Conservation (phyloP, 78 protist genomes). For the Creolimax fragrantissima region DNA sequence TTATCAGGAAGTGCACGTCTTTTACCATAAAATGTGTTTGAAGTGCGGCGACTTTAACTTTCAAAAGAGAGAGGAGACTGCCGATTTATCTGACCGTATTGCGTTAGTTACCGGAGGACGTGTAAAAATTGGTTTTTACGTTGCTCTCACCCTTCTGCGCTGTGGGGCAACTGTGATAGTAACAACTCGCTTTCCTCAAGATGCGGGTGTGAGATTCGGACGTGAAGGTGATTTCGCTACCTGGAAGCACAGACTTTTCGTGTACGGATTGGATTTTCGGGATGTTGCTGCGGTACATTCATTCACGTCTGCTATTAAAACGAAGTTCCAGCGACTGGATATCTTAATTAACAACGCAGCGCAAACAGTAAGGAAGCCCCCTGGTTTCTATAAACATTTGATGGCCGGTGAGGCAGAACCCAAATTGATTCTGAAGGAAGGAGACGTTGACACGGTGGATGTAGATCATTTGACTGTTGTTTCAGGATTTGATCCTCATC, state of each 20-base stretch:
- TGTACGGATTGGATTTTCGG: slow-evolving; percentile 2
- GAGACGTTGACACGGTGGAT: no score
- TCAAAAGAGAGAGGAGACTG: slow-evolving; percentile 21
- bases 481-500: not conserved
- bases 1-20: slow-evolving; percentile 28
- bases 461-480: not conserved
- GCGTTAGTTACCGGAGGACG: slow-evolving; percentile 60
- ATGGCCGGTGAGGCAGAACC: not conserved
- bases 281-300: not conserved
- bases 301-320: not conserved
- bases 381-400: slow-evolving; percentile 40
- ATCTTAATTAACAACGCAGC: slow-evolving; percentile 67
- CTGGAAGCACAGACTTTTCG: slow-evolving; percentile 5
- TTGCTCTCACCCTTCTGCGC: slow-evolving; percentile 35
- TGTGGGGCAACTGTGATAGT: slow-evolving; percentile 35
- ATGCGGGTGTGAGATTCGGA: slow-evolving; percentile 43
- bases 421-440: not conserved
- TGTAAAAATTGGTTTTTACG: slow-evolving; percentile 42
- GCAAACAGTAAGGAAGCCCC: slow-evolving; percentile 56
- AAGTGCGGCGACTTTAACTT: slow-evolving; percentile 54
- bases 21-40: slow-evolving; percentile 49
- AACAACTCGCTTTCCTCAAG: slow-evolving; percentile 60
- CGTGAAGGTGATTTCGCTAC: slow-evolving; percentile 23
- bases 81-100: slow-evolving; percentile 16
- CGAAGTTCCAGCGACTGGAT: slow-evolving; percentile 7